Conservation (phyloP, 192 early-diverging fungal species). For the Pilobolus umbonatus region DNA sequence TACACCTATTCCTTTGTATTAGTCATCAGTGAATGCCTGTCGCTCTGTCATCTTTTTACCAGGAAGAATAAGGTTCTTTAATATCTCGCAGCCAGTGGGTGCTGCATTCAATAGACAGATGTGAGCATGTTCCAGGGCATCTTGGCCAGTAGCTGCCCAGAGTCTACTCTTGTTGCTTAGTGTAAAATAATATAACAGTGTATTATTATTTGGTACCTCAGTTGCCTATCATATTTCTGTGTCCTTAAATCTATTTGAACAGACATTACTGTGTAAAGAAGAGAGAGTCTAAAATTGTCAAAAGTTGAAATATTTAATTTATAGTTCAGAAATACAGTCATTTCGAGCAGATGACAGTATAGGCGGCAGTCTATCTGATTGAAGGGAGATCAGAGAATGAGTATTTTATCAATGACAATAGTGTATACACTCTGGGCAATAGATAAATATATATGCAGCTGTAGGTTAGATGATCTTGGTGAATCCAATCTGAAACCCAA, state of each 20-base stretch:
- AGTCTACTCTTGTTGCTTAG: conserved; percentile 54
- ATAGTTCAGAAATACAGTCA: too few species aligned
- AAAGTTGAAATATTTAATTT: too few species aligned
- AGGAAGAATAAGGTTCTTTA: conserved; percentile 95
- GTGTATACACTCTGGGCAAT: too few species aligned
- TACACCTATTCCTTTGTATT: conserved; percentile 71
- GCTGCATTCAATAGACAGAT: conserved; percentile 83
- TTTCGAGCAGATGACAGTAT: too few species aligned
- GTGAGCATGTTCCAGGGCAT: conserved; percentile 74
- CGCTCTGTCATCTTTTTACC: conserved; percentile 47
- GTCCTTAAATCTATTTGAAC: conserved; percentile 51
- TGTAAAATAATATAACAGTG: neutral
- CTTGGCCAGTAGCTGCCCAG: conserved; percentile 92
- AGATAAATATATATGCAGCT: too few species aligned
- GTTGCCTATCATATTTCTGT: conserved; percentile 83
- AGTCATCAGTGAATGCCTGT: neutral
- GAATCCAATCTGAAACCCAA: too few species aligned
- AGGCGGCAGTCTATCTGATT: too few species aligned
- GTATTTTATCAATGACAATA: too few species aligned
- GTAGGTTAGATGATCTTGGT: too few species aligned
- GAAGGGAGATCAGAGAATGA: too few species aligned
- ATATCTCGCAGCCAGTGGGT: conserved; percentile 80
- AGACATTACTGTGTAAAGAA: neutral
- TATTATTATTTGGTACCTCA: conserved; percentile 52
- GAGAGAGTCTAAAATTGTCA: too few species aligned